Evolutionary conservation across 2,329 filamentous ascomycete genomes (phyloP).

Genomic region (Colletotrichum scovillei): DNA sequence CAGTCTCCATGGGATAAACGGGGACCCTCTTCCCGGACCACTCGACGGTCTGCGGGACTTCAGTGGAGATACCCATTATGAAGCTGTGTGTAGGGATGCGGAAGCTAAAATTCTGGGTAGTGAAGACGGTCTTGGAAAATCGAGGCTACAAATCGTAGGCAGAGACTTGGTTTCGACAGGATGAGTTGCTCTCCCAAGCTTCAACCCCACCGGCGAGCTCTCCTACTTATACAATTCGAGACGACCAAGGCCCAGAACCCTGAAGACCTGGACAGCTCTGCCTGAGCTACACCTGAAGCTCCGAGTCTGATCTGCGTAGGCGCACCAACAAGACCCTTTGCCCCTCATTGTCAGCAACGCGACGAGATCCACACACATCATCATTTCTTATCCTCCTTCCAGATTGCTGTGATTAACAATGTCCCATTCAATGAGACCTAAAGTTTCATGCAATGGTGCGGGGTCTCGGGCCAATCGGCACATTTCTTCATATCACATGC

Average conservation of each 20-base stretch:
- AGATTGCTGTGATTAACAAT: conserved; percentile 22
- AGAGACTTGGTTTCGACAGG: neutral
- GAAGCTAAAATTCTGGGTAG: neutral
- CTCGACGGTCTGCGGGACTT: conserved; percentile 54
- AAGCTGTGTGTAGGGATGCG: neutral
- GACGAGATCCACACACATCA: conserved; percentile 12
- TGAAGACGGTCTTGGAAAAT: neutral
- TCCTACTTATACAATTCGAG: conserved; percentile 24
- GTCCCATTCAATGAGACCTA: conserved; percentile 11
- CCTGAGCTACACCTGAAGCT: neutral
- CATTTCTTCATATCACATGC: conserved; percentile 25
- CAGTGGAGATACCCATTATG: conserved; percentile 33
- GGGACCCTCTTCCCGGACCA: conserved; percentile 62
- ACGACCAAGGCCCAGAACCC: neutral
- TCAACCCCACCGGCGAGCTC: neutral
- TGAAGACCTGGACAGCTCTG: conserved; percentile 3
- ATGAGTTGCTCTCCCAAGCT: too few relatives aligned
- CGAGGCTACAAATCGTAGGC: neutral
- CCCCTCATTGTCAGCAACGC: conserved; percentile 22
- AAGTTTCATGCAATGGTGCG: conserved; percentile 28
- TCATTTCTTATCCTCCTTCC: conserved; percentile 32
- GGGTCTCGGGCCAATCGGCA: conserved; percentile 36
- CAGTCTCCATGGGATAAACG: conserved; percentile 63
- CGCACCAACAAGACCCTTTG: neutral
- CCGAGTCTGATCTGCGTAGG: neutral